Percentiles rank a stretch among this genome's conserved stretches.
Conservation (phyloP, 2,329 filamentous ascomycete genomes). For the Fusarium oligoseptatum region DNA sequence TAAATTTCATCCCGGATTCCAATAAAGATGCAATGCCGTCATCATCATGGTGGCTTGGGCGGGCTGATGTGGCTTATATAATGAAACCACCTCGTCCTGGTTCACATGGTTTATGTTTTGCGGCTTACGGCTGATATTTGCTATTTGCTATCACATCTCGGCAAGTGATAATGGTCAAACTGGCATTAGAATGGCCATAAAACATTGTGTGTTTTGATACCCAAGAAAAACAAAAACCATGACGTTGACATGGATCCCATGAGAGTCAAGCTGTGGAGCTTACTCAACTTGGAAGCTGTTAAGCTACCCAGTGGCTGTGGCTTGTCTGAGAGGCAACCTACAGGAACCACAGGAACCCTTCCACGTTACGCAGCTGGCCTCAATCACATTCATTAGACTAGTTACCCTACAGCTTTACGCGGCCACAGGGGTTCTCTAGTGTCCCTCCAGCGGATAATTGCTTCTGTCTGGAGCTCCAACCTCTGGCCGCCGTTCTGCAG, state of each 20-base stretch:
- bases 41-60: background rate
- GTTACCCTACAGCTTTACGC: constrained; percentile 15
- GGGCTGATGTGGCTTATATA: background rate
- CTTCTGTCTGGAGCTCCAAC: constrained; percentile 34
- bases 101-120: background rate
- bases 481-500: constrained; percentile 6
- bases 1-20: background rate
- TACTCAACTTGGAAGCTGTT: constrained; percentile 14
- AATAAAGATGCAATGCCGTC: constrained; percentile 3
- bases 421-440: background rate
- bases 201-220: background rate
- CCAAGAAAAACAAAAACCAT: background rate
- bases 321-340: constrained; percentile 12
- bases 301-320: constrained; percentile 24
- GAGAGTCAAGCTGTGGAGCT: constrained; percentile 16
- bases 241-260: constrained; percentile 17
- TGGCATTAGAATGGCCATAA: background rate
- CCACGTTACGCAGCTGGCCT: constrained; percentile 20
- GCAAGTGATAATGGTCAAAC: background rate
- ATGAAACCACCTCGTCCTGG: background rate
- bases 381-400: background rate
- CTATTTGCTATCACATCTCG: background rate
- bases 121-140: background rate
- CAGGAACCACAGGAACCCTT: constrained; percentile 24
- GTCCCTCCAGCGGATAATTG: constrained; percentile 35